Conservation (phyloP, 2,329 filamentous ascomycete species). For the Aureobasidium zeae region DNA sequence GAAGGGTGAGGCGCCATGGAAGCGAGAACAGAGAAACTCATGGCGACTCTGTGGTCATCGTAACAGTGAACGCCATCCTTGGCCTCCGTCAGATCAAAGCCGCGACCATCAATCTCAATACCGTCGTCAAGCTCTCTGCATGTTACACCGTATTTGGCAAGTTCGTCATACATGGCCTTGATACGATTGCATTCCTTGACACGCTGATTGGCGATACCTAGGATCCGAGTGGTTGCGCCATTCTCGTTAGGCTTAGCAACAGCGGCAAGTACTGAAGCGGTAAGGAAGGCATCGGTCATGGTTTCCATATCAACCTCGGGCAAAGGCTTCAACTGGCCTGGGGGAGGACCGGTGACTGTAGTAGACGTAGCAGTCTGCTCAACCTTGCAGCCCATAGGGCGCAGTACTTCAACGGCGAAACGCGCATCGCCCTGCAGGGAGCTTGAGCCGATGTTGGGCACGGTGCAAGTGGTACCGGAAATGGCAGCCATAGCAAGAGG, state of each 20-base stretch:
- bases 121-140: slow-evolving; percentile 89
- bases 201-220: slow-evolving; percentile 91
- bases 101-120: slow-evolving; percentile 61
- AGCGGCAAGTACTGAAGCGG: slow-evolving; percentile 84
- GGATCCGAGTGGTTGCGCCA: slow-evolving; percentile 65
- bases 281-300: slow-evolving; percentile 98
- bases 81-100: slow-evolving; percentile 42
- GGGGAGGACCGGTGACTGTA: slow-evolving; percentile 79
- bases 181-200: slow-evolving; percentile 99
- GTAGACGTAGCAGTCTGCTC: slow-evolving; percentile 77
- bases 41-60: slow-evolving; percentile 93
- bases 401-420: slow-evolving; percentile 82
- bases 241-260: slow-evolving; percentile 63
- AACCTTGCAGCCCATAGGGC: slow-evolving; percentile 88
- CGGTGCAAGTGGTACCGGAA: slow-evolving; percentile 87
- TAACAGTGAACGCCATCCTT: slow-evolving; percentile 76
- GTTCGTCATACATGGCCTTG: slow-evolving; percentile 84
- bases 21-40: slow-evolving; percentile 92
- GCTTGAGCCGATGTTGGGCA: slow-evolving; percentile 88
- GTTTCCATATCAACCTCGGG: slow-evolving; percentile 92
- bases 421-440: slow-evolving; percentile 92
- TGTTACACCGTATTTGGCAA: slow-evolving; percentile 83
- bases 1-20: slow-evolving; percentile 61
- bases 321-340: slow-evolving; percentile 64
- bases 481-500: slow-evolving; percentile 90